These are phyloP conservation scores for Suillus subluteus DNA, from an alignment of 768 basidiomycete species.

Conservation along the genomic window DNA sequence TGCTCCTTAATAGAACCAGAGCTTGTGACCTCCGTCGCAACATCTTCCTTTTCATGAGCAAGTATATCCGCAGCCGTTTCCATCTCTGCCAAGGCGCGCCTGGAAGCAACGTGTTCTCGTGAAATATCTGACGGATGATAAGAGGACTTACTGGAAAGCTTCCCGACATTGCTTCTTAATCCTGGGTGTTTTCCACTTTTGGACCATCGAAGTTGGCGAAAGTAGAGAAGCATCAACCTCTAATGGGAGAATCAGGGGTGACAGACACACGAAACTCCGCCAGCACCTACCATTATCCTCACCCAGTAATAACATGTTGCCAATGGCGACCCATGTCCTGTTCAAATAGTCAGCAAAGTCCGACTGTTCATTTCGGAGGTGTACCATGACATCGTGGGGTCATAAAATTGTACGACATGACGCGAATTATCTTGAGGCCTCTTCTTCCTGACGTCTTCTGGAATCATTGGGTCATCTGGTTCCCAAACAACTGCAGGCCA, in stretches of 20 bases:
- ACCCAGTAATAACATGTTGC: conserved; percentile 65
- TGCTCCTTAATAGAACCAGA: conserved; percentile 4
- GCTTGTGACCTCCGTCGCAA: conserved; percentile 9
- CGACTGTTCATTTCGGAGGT: conserved; percentile 17
- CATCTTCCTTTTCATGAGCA: conserved; percentile 10
- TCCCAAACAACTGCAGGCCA: conserved; percentile 85
- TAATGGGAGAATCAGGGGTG: conserved; percentile 31
- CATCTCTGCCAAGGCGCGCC: conserved; percentile 52
- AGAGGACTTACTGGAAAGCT: conserved; percentile 59
- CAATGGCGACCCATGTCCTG: conserved; percentile 67
- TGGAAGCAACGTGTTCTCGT: conserved; percentile 19
- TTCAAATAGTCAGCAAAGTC: conserved; percentile 9
- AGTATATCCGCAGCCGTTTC: conserved; percentile 38
- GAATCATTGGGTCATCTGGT: conserved; percentile 61
- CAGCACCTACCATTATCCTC: conserved; percentile 65
- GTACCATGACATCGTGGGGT: conserved; percentile 66
- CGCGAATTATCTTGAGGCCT: conserved; percentile 41
- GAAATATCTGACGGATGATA: background rate
- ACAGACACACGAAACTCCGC: background rate
- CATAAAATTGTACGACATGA: conserved; percentile 82
- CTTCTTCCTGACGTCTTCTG: conserved; percentile 38
- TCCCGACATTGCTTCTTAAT: conserved; percentile 59
- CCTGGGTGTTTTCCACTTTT: conserved; percentile 61
- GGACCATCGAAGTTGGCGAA: conserved; percentile 49
- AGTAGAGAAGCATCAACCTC: conserved; percentile 70